Evolutionary conservation across 805 yeast species (phyloP), one percentile per base, ranked within the genome.

Genomic region (Ogataea minuta): DNA sequence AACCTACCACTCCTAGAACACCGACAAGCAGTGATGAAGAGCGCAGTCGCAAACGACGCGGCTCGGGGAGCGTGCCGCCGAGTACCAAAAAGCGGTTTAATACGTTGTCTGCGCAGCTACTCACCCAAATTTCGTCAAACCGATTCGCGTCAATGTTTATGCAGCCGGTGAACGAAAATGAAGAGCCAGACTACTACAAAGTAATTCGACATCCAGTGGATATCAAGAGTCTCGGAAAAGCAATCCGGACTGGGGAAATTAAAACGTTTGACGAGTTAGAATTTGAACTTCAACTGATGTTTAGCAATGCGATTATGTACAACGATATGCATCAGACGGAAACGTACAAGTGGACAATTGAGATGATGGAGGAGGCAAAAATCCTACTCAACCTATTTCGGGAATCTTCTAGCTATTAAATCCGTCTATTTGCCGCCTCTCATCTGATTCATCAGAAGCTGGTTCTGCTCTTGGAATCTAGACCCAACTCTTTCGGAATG

Each of bases 401-500:
- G 47, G 86, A 79, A 23, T 58, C 60, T 31, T 36, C 45, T 34
- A 44, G 43, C 21, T 41, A 44, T 21, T 38, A 27, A 34, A 11
- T 30, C 4, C 19, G 24, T 19, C 34, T 42, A 55, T 24, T 49
- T 45, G 38, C 45, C 41, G 16, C 58, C 58, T 56, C 71, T 68
- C 72, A 81, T 68, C 67, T 77, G 81, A 64, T 84, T 86, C 74
- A 84, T 81, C 71, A 84, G 68, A 50, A 81, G 39, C 46, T 62
- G 71, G 76, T 93, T 93, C 68, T 91, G 97, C 63, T 91, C 99
- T 70, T 91, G 98, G 91, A 93, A 93, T 70, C 98, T 82, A 68
- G 85, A 91, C 31, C 99, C 99, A 42, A 93, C 96, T 65, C 99
- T 83, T 72, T 93, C 99, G 66, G 91, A 81, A 74, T 91, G 98